Evolutionary conservation across 805 yeast genomes (phyloP), one percentile per base, ranked within the genome.

Genomic region (Cyberlindnera mycetangii): DNA sequence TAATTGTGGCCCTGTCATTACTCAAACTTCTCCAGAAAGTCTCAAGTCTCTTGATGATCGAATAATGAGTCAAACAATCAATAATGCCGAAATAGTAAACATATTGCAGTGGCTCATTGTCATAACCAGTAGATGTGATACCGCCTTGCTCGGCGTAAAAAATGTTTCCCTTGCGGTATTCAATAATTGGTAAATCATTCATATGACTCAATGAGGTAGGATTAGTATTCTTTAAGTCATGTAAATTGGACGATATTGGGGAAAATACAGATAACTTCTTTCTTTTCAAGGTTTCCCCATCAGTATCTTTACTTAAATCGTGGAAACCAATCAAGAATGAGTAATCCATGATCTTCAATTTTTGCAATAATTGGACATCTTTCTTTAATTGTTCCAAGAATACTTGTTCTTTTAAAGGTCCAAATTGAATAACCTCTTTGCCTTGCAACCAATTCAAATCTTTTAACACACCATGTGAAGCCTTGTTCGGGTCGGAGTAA

Each of bases 261-360:
- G 58, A 56, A 41, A 57, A 61, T 8, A 58, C 50, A 2, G 76
- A 67, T 32, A 75, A 56, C 47, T 70, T 72, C 41, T 67, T 64
- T n/a, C 64, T 65, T 20, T 52, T 49, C 20, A 54, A 39, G 15
- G 45, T 45, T 9, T 47, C 53, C 25, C 55, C 56, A 19, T 74
- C 70, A 47, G 78, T 78, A 2, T 83, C 87, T 50, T 73, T 70
- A 22, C 72, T 70, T 49, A 84, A 68, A 60, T 90, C 93, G 60
- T 89, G 97, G 25, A 90, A 75, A 1, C 99, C 99, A 36, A 95
- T 67, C 38, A 93, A 69, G 49, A 93, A 71, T 0, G 97, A 89
- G 65, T 95, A 93, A 63, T 93, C 99, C 99, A 93, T 93, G 28
- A 88, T 90, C 55, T 89, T 89, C 51, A 89, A 69, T 45, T 76